These are phyloP conservation scores for Kuraishia cidri DNA, from an alignment of 805 yeast species.

Conservation along the genomic window DNA sequence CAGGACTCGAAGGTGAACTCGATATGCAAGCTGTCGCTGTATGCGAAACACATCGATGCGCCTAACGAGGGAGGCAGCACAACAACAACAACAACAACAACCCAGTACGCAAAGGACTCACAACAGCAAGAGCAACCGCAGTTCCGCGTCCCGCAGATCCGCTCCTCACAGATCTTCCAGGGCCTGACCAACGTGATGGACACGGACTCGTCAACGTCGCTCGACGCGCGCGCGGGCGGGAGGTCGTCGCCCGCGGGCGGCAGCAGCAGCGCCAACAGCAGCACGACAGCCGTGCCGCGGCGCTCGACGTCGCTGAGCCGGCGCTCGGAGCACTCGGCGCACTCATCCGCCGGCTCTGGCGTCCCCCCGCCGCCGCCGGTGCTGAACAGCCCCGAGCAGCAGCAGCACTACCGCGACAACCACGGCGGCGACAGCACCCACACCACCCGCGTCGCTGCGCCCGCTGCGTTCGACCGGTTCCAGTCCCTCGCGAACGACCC, in stretches of 20 bases:
- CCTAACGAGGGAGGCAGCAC: not conserved
- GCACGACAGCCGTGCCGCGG: not conserved
- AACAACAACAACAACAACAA: not conserved
- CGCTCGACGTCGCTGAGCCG: not conserved
- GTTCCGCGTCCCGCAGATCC: slow-evolving; percentile 12
- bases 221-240: not conserved
- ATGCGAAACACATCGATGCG: slow-evolving; percentile 7
- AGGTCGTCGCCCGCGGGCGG: slow-evolving; percentile 1
- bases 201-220: slow-evolving; percentile 1
- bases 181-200: slow-evolving; percentile 14
- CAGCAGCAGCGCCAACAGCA: not conserved
- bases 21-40: slow-evolving; percentile 54
- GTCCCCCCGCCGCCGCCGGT: too few relatives aligned
- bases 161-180: slow-evolving; percentile 11
- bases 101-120: not conserved
- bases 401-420: too few relatives aligned
- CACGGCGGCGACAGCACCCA: not conserved
- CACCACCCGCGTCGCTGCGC: not conserved
- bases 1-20: slow-evolving; percentile 79
- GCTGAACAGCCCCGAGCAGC: not conserved
- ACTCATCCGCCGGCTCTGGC: not conserved
- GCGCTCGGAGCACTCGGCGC: not conserved
- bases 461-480: slow-evolving; percentile 18
- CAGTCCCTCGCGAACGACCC: slow-evolving; percentile 2
- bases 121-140: too few relatives aligned